A percentile compares a stretch with the other conserved stretches of the same genome.
Evolutionary conservation across 192 early-diverging fungal genomes (phyloP).

Genomic region (Coemansia sp.): DNA sequence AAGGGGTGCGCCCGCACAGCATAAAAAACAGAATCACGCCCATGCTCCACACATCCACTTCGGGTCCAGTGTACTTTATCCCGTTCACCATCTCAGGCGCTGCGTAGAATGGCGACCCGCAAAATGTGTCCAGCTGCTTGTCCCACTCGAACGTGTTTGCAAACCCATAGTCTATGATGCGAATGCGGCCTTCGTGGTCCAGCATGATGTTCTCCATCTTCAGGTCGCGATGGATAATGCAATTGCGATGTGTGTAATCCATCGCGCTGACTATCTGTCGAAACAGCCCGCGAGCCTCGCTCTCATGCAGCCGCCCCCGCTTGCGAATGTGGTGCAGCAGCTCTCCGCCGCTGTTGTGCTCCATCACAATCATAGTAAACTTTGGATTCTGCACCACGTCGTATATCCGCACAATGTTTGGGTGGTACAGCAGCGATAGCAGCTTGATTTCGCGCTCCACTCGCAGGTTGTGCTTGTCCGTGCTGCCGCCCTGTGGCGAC

Average conservation of each 20-base stretch:
- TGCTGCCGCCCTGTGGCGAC: conserved; percentile 55
- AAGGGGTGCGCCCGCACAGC: conserved; percentile 80
- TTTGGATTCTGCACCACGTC: conserved; percentile 79
- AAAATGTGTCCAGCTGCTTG: conserved; percentile 53
- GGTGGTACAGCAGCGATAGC: conserved; percentile 84
- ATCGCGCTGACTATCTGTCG: conserved; percentile 81
- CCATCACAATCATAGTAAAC: conserved; percentile 83
- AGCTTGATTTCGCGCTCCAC: conserved; percentile 77
- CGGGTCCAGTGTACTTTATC: conserved; percentile 78
- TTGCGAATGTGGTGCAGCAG: conserved; percentile 84
- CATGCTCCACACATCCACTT: conserved; percentile 88
- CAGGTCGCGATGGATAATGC: conserved; percentile 73
- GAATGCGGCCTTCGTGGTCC: conserved; percentile 65
- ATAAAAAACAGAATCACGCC: conserved; percentile 84
- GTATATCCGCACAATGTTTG: conserved; percentile 84
- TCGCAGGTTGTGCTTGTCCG: conserved; percentile 70
- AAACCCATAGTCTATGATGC: conserved; percentile 90
- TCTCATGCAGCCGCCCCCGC: conserved; percentile 75
- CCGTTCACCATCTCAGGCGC: conserved; percentile 85
- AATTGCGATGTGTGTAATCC: conserved; percentile 65
- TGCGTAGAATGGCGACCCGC: conserved; percentile 77
- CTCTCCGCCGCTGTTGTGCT: conserved; percentile 82
- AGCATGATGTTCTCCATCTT: conserved; percentile 90
- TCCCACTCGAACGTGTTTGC: conserved; percentile 66
- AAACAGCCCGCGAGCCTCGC: conserved; percentile 83